Evolutionary conservation across 1,284 basidiomycete genomes (phyloP).

Genomic region (Ceratorhiza oryzae-sativae): DNA sequence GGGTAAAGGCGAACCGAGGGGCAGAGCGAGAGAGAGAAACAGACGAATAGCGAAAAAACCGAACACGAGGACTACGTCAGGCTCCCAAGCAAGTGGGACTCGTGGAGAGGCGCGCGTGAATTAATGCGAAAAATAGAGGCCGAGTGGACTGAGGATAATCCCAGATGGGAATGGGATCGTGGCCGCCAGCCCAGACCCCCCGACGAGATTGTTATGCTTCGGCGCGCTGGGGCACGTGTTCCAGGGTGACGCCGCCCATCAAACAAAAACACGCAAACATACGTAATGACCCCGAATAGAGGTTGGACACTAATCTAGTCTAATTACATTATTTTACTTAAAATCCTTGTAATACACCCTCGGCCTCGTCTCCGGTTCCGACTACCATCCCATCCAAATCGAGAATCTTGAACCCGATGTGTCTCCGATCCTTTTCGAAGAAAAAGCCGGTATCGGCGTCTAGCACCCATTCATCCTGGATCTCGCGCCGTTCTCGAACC

Average conservation of each 20-base stretch:
- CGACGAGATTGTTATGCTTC: conserved; percentile 7
- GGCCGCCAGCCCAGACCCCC: not conserved
- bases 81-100: conserved; percentile 19
- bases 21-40: not conserved
- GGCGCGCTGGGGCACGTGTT: conserved; percentile 19
- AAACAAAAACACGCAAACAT: conserved; percentile 8
- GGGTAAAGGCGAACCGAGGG: conserved; percentile 10
- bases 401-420: conserved; percentile 30
- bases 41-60: conserved; percentile 23
- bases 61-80: conserved; percentile 30
- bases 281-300: not conserved
- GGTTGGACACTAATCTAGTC: conserved; percentile 13
- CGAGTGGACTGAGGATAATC: too few species aligned
- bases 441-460: conserved; percentile 34
- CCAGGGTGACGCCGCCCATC: conserved; percentile 9
- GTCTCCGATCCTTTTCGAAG: conserved; percentile 16
- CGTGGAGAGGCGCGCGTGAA: not conserved
- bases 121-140: not conserved
- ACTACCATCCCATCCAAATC: conserved; percentile 21
- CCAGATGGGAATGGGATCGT: not conserved
- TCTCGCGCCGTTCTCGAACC: not conserved
- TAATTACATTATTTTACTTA: conserved; percentile 7
- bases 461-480: conserved; percentile 19
- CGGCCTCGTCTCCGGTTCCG: conserved; percentile 23
- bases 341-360: conserved; percentile 29